Evolutionary conservation across 2,329 filamentous ascomycete genomes (phyloP), one percentile per base, ranked within the genome.

Genomic region (Calonectria hawksworthii): DNA sequence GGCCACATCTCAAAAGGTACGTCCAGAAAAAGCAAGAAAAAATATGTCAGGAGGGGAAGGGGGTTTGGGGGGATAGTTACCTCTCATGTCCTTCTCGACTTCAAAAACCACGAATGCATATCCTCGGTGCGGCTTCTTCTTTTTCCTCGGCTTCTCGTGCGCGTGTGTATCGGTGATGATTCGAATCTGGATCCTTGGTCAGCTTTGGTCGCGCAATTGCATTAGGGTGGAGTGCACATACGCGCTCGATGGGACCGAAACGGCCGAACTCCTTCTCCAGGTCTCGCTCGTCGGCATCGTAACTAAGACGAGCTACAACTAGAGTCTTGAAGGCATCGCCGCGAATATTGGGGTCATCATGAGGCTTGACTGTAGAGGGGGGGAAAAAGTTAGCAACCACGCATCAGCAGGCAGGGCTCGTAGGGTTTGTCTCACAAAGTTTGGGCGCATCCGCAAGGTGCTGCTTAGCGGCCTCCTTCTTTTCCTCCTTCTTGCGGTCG

Each of bases 101-200:
- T 99, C 96, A 84, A 96, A 99, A 70, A 99, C 95, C 80, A 99
- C 94, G 84, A 99, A 99, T 75, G 95, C 97, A 86, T 99, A 99
- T 76, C 97, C 97, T 82, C 94, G 91, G 83, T 98, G 95, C 66
- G 93, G 88, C 87, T 96, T 96, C 83, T 94, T 94, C 83, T 95
- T 93, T 87, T 96, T 95, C 82, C 93, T 94, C 72, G 90, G 92
- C 85, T 90, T 94, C 83, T 91, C 91, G 79, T 90, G 87, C 75
- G 92, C 90, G 80, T 95, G 92, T 6, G 92, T 93, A 84, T 98
- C 94, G 81, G 92, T 92, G 79, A 98, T 92, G 80, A 98, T 95
- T 76, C 96, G 95, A 82, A 98, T 98, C 95, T 97, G 41, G 41
- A 4, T 30, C 36, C 50, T 38, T 47, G n/a, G 74, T 83, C 75